Percentiles rank a stretch among this genome's conserved stretches.
phyloP scores from a whole-genome alignment of 2,329 filamentous ascomycete species.

The Eutypa lata region DNA sequence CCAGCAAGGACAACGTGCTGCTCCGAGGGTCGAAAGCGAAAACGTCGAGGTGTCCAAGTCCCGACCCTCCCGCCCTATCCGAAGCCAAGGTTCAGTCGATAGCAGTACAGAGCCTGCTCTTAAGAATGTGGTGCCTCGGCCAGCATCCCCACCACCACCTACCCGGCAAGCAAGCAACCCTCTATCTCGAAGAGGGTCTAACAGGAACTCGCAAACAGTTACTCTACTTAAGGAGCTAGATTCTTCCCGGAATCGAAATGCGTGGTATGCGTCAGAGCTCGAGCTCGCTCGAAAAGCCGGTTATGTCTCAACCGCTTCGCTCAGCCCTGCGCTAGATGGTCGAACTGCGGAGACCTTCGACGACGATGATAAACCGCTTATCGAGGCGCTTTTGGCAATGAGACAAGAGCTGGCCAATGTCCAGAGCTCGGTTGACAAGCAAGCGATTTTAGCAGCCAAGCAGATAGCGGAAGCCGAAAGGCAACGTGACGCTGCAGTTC shows the following conservation, averaged over 20 bases:
- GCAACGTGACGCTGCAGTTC: slow-evolving; percentile 90
- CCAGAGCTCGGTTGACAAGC: slow-evolving; percentile 83
- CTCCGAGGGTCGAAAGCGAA: slow-evolving; percentile 34
- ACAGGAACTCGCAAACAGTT: slow-evolving; percentile 64
- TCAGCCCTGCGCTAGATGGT: slow-evolving; percentile 72
- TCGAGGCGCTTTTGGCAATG: slow-evolving; percentile 92
- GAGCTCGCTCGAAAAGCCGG: slow-evolving; percentile 88
- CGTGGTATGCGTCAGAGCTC: slow-evolving; percentile 95
- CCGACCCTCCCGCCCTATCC: slow-evolving; percentile 48
- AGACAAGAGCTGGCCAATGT: slow-evolving; percentile 84
- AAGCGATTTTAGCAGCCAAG: slow-evolving; percentile 79
- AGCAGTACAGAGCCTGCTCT: slow-evolving; percentile 59
- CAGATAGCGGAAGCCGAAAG: slow-evolving; percentile 92
- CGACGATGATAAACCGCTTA: slow-evolving; percentile 86
- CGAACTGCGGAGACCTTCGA: slow-evolving; percentile 75
- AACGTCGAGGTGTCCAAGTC: slow-evolving; percentile 36
- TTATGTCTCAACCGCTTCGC: slow-evolving; percentile 70
- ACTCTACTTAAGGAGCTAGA: slow-evolving; percentile 85
- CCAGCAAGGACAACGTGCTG: slow-evolving; percentile 40
- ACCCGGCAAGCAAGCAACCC: slow-evolving; percentile 56
- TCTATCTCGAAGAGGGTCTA: slow-evolving; percentile 57
- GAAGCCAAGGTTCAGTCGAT: slow-evolving; percentile 65
- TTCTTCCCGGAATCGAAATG: slow-evolving; percentile 77
- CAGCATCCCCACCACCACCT: slow-evolving; percentile 58
- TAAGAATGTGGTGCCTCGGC: slow-evolving; percentile 39